A percentile compares a stretch with the other conserved stretches of the same genome.
Conservation (phyloP, 2,329 filamentous ascomycete genomes). For the Pseudogymnoascus sp. region DNA sequence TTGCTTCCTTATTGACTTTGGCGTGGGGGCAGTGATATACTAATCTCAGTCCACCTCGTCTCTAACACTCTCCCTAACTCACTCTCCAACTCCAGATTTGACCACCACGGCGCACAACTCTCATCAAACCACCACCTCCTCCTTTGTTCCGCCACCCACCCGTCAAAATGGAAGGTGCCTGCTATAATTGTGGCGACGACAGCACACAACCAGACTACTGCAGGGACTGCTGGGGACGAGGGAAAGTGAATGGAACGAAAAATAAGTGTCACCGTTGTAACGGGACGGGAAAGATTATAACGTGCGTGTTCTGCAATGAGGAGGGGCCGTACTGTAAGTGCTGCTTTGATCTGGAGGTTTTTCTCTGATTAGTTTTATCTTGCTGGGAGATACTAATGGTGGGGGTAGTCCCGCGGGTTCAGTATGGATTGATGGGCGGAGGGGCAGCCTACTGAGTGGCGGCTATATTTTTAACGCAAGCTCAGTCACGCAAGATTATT, state of each 20-base stretch:
- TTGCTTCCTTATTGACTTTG: too few species aligned
- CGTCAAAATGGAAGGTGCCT: neutral
- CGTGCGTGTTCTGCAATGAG: too few species aligned
- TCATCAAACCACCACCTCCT: too few species aligned
- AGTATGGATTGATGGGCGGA: neutral
- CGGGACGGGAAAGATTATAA: neutral
- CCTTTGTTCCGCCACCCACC: too few species aligned
- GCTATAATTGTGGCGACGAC: neutral
- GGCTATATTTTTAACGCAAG: neutral
- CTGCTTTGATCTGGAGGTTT: neutral
- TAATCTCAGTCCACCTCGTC: too few species aligned
- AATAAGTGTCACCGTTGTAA: neutral
- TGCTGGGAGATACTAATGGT: neutral
- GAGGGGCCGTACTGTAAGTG: neutral
- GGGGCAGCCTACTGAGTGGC: neutral
- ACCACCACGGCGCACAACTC: too few species aligned
- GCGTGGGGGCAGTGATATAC: too few species aligned
- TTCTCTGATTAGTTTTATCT: neutral
- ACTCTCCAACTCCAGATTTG: too few species aligned
- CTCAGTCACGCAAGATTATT: neutral
- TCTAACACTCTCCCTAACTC: too few species aligned
- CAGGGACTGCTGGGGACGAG: neutral
- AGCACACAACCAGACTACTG: neutral
- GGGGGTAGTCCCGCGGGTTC: neutral
- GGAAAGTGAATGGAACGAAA: neutral